Evolutionary conservation across 2,329 filamentous ascomycete species (phyloP).

Genomic region (Mariannaea sp.): DNA sequence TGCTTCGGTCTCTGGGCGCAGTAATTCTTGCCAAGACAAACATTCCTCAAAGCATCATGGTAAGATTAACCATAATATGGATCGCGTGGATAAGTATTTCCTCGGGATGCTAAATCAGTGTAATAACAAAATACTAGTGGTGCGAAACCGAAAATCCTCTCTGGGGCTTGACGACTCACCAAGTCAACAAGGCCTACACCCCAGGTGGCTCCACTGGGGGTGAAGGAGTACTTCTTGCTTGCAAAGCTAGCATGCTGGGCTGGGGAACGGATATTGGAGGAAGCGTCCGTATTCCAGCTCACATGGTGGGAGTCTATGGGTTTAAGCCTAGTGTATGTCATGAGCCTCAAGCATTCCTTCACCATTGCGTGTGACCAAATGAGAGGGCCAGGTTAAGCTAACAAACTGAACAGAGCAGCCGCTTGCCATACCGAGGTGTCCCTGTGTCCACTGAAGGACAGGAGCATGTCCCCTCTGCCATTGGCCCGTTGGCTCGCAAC

Average conservation of each 20-base stretch:
- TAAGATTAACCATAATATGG: conserved; percentile 4
- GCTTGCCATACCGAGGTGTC: conserved; percentile 62
- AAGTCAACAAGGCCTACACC: conserved; percentile 27
- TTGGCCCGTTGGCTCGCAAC: conserved; percentile 62
- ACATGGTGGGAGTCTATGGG: conserved; percentile 33
- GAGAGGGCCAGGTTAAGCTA: not conserved
- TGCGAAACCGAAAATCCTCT: conserved; percentile 40
- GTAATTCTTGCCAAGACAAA: conserved; percentile 59
- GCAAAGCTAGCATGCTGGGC: conserved; percentile 28
- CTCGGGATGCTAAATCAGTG: too few species aligned
- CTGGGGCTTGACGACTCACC: conserved; percentile 36
- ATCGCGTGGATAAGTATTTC: too few species aligned
- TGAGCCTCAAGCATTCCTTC: not conserved
- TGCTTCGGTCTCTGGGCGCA: conserved; percentile 55
- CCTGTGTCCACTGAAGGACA: conserved; percentile 67
- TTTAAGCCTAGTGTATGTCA: conserved; percentile 38
- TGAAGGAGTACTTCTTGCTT: conserved; percentile 28
- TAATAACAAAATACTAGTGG: conserved; percentile 16
- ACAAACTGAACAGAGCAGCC: conserved; percentile 49
- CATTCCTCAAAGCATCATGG: conserved; percentile 31
- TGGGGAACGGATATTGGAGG: conserved; percentile 38
- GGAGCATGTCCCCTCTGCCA: conserved; percentile 65
- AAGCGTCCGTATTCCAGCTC: conserved; percentile 35
- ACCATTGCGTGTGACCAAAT: not conserved
- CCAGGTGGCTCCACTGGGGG: conserved; percentile 38